Conservation (phyloP, 1,139 yeast species). For the Zygosaccharomyces sapae region DNA sequence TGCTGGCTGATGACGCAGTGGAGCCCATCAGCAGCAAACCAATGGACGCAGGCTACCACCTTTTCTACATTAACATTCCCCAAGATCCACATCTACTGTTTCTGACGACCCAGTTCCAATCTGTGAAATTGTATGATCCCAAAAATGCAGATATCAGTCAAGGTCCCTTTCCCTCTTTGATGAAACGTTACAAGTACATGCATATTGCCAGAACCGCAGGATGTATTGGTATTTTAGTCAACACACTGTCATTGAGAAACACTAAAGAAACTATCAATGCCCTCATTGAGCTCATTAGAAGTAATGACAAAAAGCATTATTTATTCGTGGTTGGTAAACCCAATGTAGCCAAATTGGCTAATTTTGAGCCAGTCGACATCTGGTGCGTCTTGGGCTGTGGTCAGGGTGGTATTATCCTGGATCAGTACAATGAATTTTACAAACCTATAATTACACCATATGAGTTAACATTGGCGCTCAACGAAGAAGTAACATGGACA, state of each 20-base stretch:
- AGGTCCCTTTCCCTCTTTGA: conserved; percentile 73
- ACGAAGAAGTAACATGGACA: conserved; percentile 75
- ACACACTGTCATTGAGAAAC: conserved; percentile 75
- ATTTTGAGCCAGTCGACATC: conserved; percentile 83
- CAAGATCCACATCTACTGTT: conserved; percentile 74
- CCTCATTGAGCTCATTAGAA: conserved; percentile 55
- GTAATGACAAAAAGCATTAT: conserved; percentile 86
- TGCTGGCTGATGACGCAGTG: conserved; percentile 14
- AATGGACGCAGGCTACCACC: conserved; percentile 40
- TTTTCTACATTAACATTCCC: conserved; percentile 72
- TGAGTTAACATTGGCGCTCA: conserved; percentile 76
- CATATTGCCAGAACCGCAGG: conserved; percentile 87
- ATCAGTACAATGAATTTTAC: conserved; percentile 71
- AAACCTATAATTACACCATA: conserved; percentile 93
- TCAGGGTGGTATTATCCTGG: conserved; percentile 84
- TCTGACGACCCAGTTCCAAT: conserved; percentile 62
- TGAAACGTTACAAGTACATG: conserved; percentile 81
- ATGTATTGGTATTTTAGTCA: conserved; percentile 84
- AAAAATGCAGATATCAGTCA: conserved; percentile 32
- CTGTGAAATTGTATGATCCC: conserved; percentile 50
- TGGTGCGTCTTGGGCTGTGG: conserved; percentile 97
- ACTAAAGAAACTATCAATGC: conserved; percentile 60
- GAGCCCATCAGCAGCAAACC: conserved; percentile 16
- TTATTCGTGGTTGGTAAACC: conserved; percentile 97
- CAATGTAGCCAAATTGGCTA: conserved; percentile 94